A percentile compares a stretch with the other conserved stretches of the same genome.
These are phyloP conservation scores for Rhizoclosmatium globosum DNA, from an alignment of 192 early-diverging fungal genomes.

Conservation along the genomic window DNA sequence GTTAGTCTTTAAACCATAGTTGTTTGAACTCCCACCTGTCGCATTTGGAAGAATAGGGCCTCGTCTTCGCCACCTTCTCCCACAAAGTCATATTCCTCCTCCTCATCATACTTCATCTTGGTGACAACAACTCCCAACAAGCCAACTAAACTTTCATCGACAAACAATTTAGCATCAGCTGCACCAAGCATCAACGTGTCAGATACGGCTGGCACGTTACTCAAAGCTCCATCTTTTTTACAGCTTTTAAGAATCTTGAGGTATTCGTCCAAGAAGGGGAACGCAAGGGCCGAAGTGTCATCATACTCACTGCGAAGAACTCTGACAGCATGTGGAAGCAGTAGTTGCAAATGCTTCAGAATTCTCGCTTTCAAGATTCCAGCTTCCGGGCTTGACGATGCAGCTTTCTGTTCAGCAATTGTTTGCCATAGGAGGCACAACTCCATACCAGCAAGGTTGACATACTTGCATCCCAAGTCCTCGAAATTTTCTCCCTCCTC, in stretches of 20 bases:
- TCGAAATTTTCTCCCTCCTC: slow-evolving; percentile 50
- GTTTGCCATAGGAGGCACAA: slow-evolving; percentile 72
- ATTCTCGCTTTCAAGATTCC: slow-evolving; percentile 64
- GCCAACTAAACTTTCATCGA: slow-evolving; percentile 42
- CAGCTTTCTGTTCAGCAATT: slow-evolving; percentile 19
- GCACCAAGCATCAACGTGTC: slow-evolving; percentile 2
- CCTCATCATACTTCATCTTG: slow-evolving; percentile 93
- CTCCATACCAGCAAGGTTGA: slow-evolving; percentile 79
- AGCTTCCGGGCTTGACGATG: slow-evolving; percentile 59
- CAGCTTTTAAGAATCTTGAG: slow-evolving; percentile 69
- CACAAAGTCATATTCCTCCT: slow-evolving; percentile 73
- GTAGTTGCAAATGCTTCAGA: slow-evolving; percentile 38
- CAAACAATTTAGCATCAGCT: background rate
- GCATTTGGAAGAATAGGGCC: slow-evolving; percentile 73
- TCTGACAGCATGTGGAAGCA: slow-evolving; percentile 81
- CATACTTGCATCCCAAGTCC: slow-evolving; percentile 73
- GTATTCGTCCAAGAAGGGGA: slow-evolving; percentile 77
- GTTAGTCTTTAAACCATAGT: background rate
- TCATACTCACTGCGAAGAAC: slow-evolving; percentile 85
- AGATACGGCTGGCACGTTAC: background rate
- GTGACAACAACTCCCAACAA: slow-evolving; percentile 74
- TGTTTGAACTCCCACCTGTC: slow-evolving; percentile 56
- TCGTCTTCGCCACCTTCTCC: slow-evolving; percentile 81
- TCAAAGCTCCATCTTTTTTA: slow-evolving; percentile 43
- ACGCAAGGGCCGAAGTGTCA: slow-evolving; percentile 80